A percentile compares a stretch with the other conserved stretches of the same genome.
Evolutionary conservation across 1,284 basidiomycete species (phyloP).

Genomic region (Cryptococcus sp.): DNA sequence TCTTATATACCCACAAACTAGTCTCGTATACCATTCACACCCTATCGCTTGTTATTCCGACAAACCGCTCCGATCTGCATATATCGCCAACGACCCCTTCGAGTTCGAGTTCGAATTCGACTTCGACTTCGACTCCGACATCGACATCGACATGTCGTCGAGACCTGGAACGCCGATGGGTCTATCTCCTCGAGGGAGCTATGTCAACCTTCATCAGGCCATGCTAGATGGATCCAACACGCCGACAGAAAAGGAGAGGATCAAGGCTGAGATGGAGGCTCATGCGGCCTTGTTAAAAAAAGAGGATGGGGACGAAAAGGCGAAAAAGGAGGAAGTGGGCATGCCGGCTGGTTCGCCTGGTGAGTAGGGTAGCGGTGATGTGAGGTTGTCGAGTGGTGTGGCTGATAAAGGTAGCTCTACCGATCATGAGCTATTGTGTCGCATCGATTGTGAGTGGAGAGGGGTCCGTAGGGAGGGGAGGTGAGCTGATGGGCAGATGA

Average conservation of each 20-base stretch:
- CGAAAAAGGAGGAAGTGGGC: constrained; percentile 27
- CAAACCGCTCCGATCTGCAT: too few species aligned
- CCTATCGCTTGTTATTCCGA: too few species aligned
- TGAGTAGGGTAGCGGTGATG: constrained; percentile 10
- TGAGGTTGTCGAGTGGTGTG: not conserved
- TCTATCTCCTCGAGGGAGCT: constrained; percentile 29
- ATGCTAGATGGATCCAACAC: constrained; percentile 8
- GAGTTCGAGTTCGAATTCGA: too few species aligned
- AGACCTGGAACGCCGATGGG: constrained; percentile 26
- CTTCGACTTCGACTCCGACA: too few species aligned
- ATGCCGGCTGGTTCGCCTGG: constrained; percentile 27
- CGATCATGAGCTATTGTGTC: constrained; percentile 84
- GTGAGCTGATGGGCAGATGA: constrained; percentile 49
- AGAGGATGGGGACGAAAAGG: constrained; percentile 21
- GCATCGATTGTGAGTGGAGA: constrained; percentile 64
- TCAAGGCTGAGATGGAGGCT: constrained; percentile 26
- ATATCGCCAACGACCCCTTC: too few species aligned
- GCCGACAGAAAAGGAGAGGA: constrained; percentile 22
- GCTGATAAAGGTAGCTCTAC: constrained; percentile 29
- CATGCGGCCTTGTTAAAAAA: constrained; percentile 18
- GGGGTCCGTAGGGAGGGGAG: too few species aligned
- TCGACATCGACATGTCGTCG: constrained; percentile 8
- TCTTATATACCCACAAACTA: too few species aligned
- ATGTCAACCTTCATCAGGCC: constrained; percentile 24
- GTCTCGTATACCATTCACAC: too few species aligned